Evolutionary conservation across 495 filamentous ascomycete genomes (phyloP).

Genomic region (Talaromyces liani): DNA sequence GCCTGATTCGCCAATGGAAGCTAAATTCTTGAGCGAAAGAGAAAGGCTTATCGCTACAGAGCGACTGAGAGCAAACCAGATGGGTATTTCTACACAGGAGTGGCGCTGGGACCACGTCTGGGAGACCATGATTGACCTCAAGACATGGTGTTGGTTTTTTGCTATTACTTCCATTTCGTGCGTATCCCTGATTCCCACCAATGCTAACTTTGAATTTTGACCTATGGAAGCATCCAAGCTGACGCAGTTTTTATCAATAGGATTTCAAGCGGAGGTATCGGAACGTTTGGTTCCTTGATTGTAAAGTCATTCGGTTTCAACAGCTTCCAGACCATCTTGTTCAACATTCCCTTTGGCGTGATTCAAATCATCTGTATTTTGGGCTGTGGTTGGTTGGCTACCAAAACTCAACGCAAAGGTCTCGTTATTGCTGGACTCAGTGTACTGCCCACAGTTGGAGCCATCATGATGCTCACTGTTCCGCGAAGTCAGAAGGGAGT

Average conservation of each 20-base stretch:
- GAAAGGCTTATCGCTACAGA: constrained; percentile 39
- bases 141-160: constrained; percentile 19
- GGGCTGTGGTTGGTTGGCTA: constrained; percentile 39
- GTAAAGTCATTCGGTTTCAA: constrained; percentile 29
- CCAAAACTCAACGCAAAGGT: background rate
- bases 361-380: constrained; percentile 40
- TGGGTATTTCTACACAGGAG: constrained; percentile 12
- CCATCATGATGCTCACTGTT: too few species aligned
- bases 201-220: too few species aligned
- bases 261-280: constrained; percentile 10
- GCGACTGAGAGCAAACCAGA: constrained; percentile 32
- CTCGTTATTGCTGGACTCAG: too few species aligned
- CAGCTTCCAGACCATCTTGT: constrained; percentile 23
- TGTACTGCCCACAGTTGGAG: too few species aligned
- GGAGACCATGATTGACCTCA: constrained; percentile 36
- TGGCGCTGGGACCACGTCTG: constrained; percentile 42
- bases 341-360: constrained; percentile 27
- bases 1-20: constrained; percentile 44
- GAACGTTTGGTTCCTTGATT: constrained; percentile 28
- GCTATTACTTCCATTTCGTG: too few species aligned
- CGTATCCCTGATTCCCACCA: too few species aligned
- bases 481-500: too few species aligned
- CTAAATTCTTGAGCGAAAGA: constrained; percentile 40
- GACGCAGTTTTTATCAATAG: too few species aligned
- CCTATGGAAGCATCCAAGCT: too few species aligned